Base-by-base conservation (phyloP, 192 early-diverging fungal species). In the Haplosporangium gracile region DNA sequence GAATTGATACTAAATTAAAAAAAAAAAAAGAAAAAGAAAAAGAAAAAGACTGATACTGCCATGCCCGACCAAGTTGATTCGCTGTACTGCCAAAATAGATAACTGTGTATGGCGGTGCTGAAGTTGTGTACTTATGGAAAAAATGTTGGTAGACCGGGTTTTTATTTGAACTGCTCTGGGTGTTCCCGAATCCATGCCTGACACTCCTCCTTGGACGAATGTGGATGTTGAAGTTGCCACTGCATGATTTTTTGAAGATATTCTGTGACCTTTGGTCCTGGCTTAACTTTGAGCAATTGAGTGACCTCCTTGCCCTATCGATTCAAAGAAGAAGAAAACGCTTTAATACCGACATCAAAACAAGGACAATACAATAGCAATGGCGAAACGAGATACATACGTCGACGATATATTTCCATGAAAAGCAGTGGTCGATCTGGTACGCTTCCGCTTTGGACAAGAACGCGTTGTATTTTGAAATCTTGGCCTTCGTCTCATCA, bases 211-310 rank as follows among this genome's bases (percentile, higher is more conserved):
- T 85, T 85, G 4, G 93, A 91, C 5, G 90, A 93, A 0, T 89
- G 34, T 0, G 96, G 95, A 79, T 97, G 70, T n/a, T 85, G 88
- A 38, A 99, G 88, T 89, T 98, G 97, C 95, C 95, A 98, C 60
- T 89, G 89, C 91, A 97, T 95, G 49, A 98, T 80, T 1, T 63
- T 74, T 13, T 92, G 83, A 18, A 97, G 85, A 45, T 95, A 88
- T 34, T 72, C 74, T 76, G 89, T 92, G 9, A 97, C 88, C 9
- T 68, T 75, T 9, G 93, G 95, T 13, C 98, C 96, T 9, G 95
- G 95, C 75, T 90, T 92, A 32, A 96, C 92, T 8, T 89, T 89
- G 57, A 97, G 85, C 7, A 95, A 45, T 40, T 74, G 70, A 1
- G 91, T 88, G 0, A 94, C 90, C 32, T 91, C 87, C 55, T 93